These are phyloP conservation scores for Scutellaria minor DNA, from an alignment of 257 asterid genomes.

Conservation along the genomic window DNA sequence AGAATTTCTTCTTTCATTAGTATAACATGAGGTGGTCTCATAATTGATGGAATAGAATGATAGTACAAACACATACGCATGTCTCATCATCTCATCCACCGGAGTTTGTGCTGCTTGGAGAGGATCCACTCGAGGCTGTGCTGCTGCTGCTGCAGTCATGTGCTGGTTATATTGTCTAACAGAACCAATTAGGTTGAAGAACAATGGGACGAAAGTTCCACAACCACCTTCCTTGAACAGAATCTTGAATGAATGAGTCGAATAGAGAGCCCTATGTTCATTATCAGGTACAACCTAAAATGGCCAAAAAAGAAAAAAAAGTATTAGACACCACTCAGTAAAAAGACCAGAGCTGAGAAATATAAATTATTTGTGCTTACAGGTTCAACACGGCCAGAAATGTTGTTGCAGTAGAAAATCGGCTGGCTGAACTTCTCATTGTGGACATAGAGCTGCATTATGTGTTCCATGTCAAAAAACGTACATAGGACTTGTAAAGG, in stretches of 20 bases:
- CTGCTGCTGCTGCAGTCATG: conserved; percentile 32
- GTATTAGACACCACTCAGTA: conserved; percentile 17
- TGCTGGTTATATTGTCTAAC: conserved; percentile 73
- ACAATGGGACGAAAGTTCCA: conserved; percentile 91
- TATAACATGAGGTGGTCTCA: not conserved
- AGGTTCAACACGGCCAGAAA: conserved; percentile 82
- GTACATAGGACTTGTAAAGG: not conserved
- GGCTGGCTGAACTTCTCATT: conserved; percentile 90
- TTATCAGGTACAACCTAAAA: conserved; percentile 87
- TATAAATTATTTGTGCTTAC: conserved; percentile 47
- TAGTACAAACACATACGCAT: conserved; percentile 32
- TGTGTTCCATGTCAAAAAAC: conserved; percentile 23
- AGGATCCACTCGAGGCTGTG: conserved; percentile 76
- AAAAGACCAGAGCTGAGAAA: not conserved
- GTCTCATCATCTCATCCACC: conserved; percentile 97
- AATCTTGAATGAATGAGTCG: conserved; percentile 88
- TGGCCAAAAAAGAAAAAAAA: not conserved
- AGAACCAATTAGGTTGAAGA: conserved; percentile 77
- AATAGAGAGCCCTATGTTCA: conserved; percentile 79
- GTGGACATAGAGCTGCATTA: conserved; percentile 73
- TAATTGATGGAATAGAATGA: not conserved
- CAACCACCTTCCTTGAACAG: conserved; percentile 99
- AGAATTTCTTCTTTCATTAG: not conserved
- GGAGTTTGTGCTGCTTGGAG: conserved; percentile 95
- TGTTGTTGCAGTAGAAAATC: conserved; percentile 86